Percentiles rank a stretch among this genome's conserved stretches.
phyloP scores from a whole-genome alignment of 2,329 filamentous ascomycete species.

The Magnaporthales sp. region DNA sequence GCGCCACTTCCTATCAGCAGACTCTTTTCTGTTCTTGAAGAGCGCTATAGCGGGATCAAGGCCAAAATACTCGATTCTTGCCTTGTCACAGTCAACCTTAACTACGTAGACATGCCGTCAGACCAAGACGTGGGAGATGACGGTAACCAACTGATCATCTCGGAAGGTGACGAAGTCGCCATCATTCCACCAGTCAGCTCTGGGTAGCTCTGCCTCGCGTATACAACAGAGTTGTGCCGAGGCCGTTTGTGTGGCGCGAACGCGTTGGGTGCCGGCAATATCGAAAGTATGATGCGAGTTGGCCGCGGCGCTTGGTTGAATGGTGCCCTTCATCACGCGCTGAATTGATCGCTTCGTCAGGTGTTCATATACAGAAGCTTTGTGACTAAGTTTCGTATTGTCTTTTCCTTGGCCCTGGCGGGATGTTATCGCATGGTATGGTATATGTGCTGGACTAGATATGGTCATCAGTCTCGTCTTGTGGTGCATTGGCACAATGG shows the following conservation, averaged over 20 bases:
- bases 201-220: conserved; percentile 36
- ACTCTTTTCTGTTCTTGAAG: conserved; percentile 61
- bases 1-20: conserved; percentile 55
- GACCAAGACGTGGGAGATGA: conserved; percentile 28
- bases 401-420: not conserved
- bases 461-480: not conserved
- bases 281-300: not conserved
- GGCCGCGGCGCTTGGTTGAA: no score
- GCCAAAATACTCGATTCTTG: conserved; percentile 62
- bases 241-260: not conserved
- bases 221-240: no score
- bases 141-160: conserved; percentile 41
- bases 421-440: not conserved
- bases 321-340: no score
- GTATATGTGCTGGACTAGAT: not conserved
- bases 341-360: not conserved
- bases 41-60: conserved; percentile 60
- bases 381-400: not conserved
- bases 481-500: not conserved
- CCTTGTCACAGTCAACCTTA: conserved; percentile 70
- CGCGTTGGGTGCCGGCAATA: no score
- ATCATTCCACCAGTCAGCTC: conserved; percentile 86
- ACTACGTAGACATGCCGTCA: conserved; percentile 64
- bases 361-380: not conserved
- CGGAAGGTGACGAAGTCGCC: conserved; percentile 73